These are phyloP conservation scores for Grosmannia clavigera DNA, from an alignment of 2,329 filamentous ascomycete genomes.

Conservation along the genomic window DNA sequence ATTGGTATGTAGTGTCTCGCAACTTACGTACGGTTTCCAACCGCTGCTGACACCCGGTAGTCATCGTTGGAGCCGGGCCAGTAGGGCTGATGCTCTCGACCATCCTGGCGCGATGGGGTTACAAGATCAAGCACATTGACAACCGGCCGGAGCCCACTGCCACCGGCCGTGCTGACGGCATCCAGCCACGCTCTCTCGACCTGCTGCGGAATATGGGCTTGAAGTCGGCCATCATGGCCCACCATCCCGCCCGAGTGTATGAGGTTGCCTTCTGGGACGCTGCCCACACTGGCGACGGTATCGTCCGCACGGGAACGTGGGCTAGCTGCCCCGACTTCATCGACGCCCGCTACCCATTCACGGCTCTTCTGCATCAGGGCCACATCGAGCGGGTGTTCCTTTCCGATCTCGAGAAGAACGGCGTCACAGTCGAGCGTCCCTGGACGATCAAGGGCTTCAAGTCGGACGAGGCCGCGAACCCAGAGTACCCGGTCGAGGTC, in stretches of 20 bases:
- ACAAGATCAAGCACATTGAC: slow-evolving; percentile 90
- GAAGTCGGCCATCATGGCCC: slow-evolving; percentile 76
- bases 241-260: slow-evolving; percentile 76
- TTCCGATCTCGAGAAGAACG: slow-evolving; percentile 49
- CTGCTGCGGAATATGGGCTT: slow-evolving; percentile 81
- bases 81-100: slow-evolving; percentile 81
- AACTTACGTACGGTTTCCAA: not conserved
- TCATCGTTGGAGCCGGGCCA: slow-evolving; percentile 81
- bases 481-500: slow-evolving; percentile 69
- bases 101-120: slow-evolving; percentile 82
- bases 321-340: slow-evolving; percentile 80
- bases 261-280: slow-evolving; percentile 67
- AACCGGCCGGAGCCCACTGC: slow-evolving; percentile 74
- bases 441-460: slow-evolving; percentile 52
- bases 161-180: slow-evolving; percentile 81
- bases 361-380: slow-evolving; percentile 59
- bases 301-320: slow-evolving; percentile 61
- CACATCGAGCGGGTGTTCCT: slow-evolving; percentile 60
- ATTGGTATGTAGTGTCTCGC: not conserved
- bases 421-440: slow-evolving; percentile 47
- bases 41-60: slow-evolving; percentile 23
- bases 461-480: slow-evolving; percentile 41
- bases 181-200: slow-evolving; percentile 80
- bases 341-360: slow-evolving; percentile 58
- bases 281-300: slow-evolving; percentile 38